Base-by-base conservation (phyloP, 164 flowering plant species). In the Kalanchoe fedtschenkoi region DNA sequence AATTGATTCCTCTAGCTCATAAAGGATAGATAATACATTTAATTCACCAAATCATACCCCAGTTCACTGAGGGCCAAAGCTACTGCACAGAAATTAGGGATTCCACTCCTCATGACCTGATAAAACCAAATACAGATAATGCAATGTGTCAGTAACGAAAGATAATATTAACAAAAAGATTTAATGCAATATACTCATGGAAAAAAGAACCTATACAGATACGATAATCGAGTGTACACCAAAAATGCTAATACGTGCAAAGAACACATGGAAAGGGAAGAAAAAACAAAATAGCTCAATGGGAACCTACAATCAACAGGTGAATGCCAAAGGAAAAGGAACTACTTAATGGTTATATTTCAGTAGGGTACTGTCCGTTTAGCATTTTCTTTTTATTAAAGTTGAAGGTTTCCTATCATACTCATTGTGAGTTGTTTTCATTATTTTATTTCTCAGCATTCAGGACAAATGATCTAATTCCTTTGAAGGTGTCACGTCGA, bases 71-170 rank as follows among this genome's bases (percentile, higher is more conserved):
- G 93, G 59, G 96, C 97, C 62, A 95, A 72, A 68, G 99, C 97
- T 71, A 91, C 97, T 17, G 99, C 99, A 80, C 93, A 84, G 54
- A 87, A 89, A 75, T 93, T 93, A 7, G 99, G 96, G 66, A 93
- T 32, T 58, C 99, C 99, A 74, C 99, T 93, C 80, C 87, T 85
- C 83, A 82, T 74, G 24, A 93, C 99, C 99, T 93, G 81, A 39
- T 51, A 63, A 68, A 43, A 62, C 46, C 60, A 66, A 61, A 41
- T 29, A 32, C 15, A 30, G 6, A 58, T 32, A 16, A 42, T 42
- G 21, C 4, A 24, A 58, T 32, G 61, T 8, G 24, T 58, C 41
- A 2, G 38, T 10, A 58, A 2, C 17, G 28, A 21, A 34, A 33
- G 0, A 34, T 22, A 58, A 4, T 16, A 8, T 24, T 16, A 0